Evolutionary conservation across 202 grass and related monocot genomes (phyloP), one percentile per base, ranked within the genome.

Genomic region (Zizania palustris): DNA sequence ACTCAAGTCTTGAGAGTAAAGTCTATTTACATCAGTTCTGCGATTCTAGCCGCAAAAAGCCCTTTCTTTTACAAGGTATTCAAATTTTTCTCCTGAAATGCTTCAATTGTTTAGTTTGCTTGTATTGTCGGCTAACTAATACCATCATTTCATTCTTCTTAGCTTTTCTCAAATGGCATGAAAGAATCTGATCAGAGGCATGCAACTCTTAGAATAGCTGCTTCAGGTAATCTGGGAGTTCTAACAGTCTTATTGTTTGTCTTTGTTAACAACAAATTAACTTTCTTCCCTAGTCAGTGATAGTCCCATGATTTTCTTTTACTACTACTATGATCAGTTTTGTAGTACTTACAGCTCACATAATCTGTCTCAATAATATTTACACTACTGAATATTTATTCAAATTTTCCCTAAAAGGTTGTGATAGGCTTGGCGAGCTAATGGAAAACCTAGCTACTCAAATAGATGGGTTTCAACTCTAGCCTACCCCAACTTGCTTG

Each of bases 151-250:
- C 11, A 34, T 61, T 54, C n/a, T 82, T 88, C 28, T 83, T 84
- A 99, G 96, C 96, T 99, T 85, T 99, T 99, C 61, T 98, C 96
- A 75, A 98, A 98, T 85, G 96, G 96, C 45, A 95, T 99, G 96
- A 95, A 88, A 85, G 96, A 98, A 88, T 98, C 96, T 14, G 96
- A 98, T 65, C 91, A 95, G 80, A 85, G 96, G 69, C 96, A 98
- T 76, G 96, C 92, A 8, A 95, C 89, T 66, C 79, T 98, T 82
- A 88, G 92, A 92, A 89, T 98, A 83, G 85, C 87, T 81, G 83
- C 90, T 77, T 96, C 96, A 96, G 96, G 96, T 99, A 96, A 87
- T 69, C 45, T 74, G 22, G 34, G 74, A 85, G 14, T 42, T 72
- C 49, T 51, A 67, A 16, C 68, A 59, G 60, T 13, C 65, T 71